phyloP scores from a whole-genome alignment of 106 monocot genomes.

The Dendrobium chrysotoxum region DNA sequence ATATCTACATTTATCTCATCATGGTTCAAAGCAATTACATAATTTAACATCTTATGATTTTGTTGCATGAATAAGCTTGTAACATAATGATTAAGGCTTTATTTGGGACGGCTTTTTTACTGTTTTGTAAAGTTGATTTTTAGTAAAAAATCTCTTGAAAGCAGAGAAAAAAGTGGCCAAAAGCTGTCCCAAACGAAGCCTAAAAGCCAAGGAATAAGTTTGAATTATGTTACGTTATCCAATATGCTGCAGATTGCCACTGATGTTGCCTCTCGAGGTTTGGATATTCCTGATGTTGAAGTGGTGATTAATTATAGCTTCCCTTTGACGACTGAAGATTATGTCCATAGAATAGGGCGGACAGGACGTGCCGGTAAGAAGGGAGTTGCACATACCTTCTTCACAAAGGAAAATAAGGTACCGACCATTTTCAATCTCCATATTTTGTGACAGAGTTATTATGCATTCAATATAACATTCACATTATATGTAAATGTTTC shows the following conservation, averaged over 20 bases:
- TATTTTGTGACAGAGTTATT: background rate
- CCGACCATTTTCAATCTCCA: background rate
- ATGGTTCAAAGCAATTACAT: background rate
- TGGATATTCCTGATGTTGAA: constrained; percentile 98
- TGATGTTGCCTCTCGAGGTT: constrained; percentile 92
- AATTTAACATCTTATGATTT: background rate
- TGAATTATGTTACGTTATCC: background rate
- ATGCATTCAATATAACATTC: background rate
- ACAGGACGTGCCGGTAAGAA: constrained; percentile 98
- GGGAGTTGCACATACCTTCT: constrained; percentile 95
- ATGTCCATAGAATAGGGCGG: constrained; percentile 93
- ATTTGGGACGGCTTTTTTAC: too few relatives aligned
- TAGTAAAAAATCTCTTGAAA: too few relatives aligned
- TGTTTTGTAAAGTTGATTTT: too few relatives aligned
- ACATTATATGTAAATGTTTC: background rate
- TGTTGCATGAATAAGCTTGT: background rate
- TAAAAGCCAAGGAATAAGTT: background rate
- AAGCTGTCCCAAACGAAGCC: too few relatives aligned
- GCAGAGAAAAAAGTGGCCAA: too few relatives aligned
- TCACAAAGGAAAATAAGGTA: constrained; percentile 89
- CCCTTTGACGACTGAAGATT: constrained; percentile 94
- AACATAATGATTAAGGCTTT: background rate
- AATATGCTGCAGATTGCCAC: constrained; percentile 66
- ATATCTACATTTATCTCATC: too few relatives aligned
- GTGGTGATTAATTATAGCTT: constrained; percentile 95